A percentile compares a stretch with the other conserved stretches of the same genome.
phyloP scores from a whole-genome alignment of 306 rosid genomes.

The Erythrophleum fordii region DNA sequence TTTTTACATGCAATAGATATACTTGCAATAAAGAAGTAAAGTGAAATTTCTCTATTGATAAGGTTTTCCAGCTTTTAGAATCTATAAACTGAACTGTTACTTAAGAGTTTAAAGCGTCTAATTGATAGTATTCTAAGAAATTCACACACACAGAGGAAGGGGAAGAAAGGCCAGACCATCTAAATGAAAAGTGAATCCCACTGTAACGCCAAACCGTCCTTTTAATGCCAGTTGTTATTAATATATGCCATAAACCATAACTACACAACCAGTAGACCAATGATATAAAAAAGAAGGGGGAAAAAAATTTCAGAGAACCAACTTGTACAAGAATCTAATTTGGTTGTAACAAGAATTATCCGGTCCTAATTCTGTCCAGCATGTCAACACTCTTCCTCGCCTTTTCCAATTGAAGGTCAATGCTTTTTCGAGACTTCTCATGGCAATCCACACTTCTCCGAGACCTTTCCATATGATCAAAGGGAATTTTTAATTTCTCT shows the following conservation, averaged over 20 bases:
- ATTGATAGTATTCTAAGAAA: not conserved
- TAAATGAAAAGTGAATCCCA: slow-evolving; percentile 41
- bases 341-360: slow-evolving; percentile 49
- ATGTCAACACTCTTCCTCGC: slow-evolving; percentile 87
- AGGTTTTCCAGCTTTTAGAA: slow-evolving; percentile 14
- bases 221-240: slow-evolving; percentile 46
- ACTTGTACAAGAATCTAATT: not conserved
- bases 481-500: slow-evolving; percentile 70
- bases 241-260: slow-evolving; percentile 53
- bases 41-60: not conserved
- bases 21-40: slow-evolving; percentile 6
- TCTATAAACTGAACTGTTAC: not conserved
- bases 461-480: slow-evolving; percentile 82
- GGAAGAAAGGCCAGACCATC: slow-evolving; percentile 10
- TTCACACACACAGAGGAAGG: not conserved
- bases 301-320: slow-evolving; percentile 43
- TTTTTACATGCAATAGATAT: slow-evolving; percentile 18
- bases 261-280: slow-evolving; percentile 59
- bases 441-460: slow-evolving; percentile 89
- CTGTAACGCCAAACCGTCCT: slow-evolving; percentile 53
- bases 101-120: not conserved
- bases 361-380: slow-evolving; percentile 79
- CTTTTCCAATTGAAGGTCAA: slow-evolving; percentile 80
- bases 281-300: slow-evolving; percentile 24
- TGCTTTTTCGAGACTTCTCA: slow-evolving; percentile 84